These are phyloP conservation scores for Infundibulicybe gibba DNA, from an alignment of 768 basidiomycete genomes.

Conservation along the genomic window DNA sequence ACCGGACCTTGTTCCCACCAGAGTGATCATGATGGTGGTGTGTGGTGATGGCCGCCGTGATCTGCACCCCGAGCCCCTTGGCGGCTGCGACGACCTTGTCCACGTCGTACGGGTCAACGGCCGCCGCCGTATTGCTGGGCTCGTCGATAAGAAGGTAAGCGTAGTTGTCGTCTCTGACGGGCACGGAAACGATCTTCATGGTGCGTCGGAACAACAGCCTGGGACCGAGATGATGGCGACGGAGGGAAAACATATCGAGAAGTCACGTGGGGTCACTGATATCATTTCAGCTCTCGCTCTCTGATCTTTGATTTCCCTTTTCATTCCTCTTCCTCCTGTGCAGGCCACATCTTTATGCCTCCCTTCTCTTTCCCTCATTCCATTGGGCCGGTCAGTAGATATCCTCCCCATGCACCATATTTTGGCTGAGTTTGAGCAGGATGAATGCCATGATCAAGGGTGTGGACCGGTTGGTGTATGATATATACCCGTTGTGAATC, in stretches of 20 bases:
- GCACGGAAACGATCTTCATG: conserved; percentile 80
- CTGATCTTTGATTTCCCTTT: no score
- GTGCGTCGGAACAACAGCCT: conserved; percentile 15
- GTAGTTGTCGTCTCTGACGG: conserved; percentile 80
- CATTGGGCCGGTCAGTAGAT: no score
- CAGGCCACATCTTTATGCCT: neutral
- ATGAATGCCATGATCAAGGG: no score
- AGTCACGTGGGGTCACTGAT: no score
- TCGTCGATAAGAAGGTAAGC: conserved; percentile 81
- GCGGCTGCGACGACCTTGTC: conserved; percentile 64
- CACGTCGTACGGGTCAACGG: conserved; percentile 79
- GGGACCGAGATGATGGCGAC: conserved; percentile 8
- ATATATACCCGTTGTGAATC: no score
- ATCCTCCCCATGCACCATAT: no score
- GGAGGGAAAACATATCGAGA: conserved; percentile 9
- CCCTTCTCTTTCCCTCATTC: neutral
- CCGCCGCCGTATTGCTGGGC: conserved; percentile 62
- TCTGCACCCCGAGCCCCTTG: conserved; percentile 52
- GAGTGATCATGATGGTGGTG: conserved; percentile 92
- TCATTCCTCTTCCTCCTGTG: neutral
- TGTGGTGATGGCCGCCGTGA: conserved; percentile 80
- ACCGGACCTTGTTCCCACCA: conserved; percentile 74
- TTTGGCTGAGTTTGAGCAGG: no score
- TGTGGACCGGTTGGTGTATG: no score
- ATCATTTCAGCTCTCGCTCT: no score